These are phyloP conservation scores for Hemerocallis citrina DNA, from an alignment of 106 monocot species.

Conservation along the genomic window DNA sequence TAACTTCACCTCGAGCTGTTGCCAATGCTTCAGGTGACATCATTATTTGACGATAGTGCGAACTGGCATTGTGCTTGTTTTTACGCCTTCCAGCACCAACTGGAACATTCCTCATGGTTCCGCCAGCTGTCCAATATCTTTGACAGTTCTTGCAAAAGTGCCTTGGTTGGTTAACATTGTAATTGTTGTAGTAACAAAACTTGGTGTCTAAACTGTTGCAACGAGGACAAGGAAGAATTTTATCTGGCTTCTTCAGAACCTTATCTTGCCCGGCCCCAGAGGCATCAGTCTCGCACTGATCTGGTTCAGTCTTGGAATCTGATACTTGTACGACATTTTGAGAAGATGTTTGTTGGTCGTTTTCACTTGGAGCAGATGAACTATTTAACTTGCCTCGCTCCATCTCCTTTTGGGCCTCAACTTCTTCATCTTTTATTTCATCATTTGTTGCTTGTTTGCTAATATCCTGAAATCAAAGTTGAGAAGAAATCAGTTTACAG, in stretches of 20 bases:
- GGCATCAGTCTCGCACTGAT: slow-evolving; percentile 3
- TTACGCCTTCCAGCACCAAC: slow-evolving; percentile 57
- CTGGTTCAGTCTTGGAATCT: slow-evolving; percentile 4
- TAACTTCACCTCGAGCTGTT: too few relatives aligned
- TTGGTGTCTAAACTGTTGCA: slow-evolving; percentile 58
- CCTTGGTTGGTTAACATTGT: slow-evolving; percentile 59
- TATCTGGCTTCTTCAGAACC: slow-evolving; percentile 45
- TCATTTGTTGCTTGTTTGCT: slow-evolving; percentile 11
- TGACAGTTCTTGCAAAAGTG: slow-evolving; percentile 63
- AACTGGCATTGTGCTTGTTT: slow-evolving; percentile 21
- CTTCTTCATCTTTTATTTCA: slow-evolving; percentile 4
- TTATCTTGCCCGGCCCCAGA: slow-evolving; percentile 22
- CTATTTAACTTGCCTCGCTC: slow-evolving; percentile 11
- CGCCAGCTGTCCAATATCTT: slow-evolving; percentile 65
- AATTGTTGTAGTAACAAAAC: slow-evolving; percentile 71
- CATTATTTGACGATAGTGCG: slow-evolving; percentile 33
- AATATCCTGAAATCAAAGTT: slow-evolving; percentile 36
- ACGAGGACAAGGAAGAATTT: slow-evolving; percentile 52
- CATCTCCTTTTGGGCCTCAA: slow-evolving; percentile 13
- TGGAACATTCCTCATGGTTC: slow-evolving; percentile 60
- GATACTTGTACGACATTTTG: background rate
- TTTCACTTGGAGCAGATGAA: slow-evolving; percentile 15
- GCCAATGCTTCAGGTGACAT: slow-evolving; percentile 25
- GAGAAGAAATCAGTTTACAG: background rate
- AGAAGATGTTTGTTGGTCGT: background rate